Evolutionary conservation across 2,329 filamentous ascomycete species (phyloP), one percentile per base, ranked within the genome.

Genomic region (Cordyceps pruinosa): DNA sequence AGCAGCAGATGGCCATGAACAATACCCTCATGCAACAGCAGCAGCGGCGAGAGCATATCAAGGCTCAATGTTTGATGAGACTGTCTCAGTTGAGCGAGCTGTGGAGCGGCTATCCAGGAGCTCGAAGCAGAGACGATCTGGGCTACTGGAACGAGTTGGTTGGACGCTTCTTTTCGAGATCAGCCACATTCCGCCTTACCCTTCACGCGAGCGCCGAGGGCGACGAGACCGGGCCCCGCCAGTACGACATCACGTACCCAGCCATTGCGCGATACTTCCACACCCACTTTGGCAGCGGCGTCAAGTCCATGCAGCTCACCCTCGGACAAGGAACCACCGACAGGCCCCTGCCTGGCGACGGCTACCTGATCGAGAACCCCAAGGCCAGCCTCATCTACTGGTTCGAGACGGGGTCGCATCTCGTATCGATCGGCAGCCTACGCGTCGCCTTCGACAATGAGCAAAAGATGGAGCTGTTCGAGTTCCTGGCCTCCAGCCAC

Each of bases 221-320:
- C 58, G 82, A 85, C 45, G 79, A 84, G 46, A 73, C 74, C 35
- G 77, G 76, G 19, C 81, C 87, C 56, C 97, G 95, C 74, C 84
- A 88, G 65, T 97, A 92, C 66, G 92, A 97, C 69, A 90, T 97
- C 49, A 83, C 87, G 3, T 89, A 84, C 58, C 83, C 91, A 4
- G 89, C 89, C 1, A 78, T 99, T 46, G 84, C 93, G 34, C 85
- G 93, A 66, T 97, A 94, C 71, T 97, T 96, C 69, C 85, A 88
- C 65, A 92, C 90, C 0, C 88, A 96, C 66, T 97, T 94, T 68
- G 86, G 87, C 58, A 93, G 90, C 60, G 92, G 91, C 7, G 86
- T 97, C 56, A 87, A 83, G 64, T 89, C 86, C 56, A 89, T 97
- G 64, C 90, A 96, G 69, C 81, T 97, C 68, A 84, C 91, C 23